Percentiles rank a stretch among this genome's conserved stretches.
phyloP scores from a whole-genome alignment of 1,139 yeast genomes.

The Taphrina communis region DNA sequence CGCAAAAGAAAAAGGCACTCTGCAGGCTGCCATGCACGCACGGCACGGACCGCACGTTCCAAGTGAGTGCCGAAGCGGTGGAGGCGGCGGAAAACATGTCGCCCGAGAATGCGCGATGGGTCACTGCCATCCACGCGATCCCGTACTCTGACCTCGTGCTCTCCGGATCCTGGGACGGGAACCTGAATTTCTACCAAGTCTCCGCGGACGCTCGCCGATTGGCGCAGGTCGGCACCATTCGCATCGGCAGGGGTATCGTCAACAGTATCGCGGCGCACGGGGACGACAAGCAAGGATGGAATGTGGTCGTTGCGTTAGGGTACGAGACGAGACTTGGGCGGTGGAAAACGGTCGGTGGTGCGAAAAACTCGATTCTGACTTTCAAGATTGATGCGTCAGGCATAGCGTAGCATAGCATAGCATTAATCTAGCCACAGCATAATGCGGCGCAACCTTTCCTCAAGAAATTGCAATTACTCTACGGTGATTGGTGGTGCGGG shows the following conservation, averaged over 20 bases:
- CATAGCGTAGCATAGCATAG: neutral
- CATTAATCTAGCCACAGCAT: neutral
- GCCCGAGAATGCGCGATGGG: conserved; percentile 76
- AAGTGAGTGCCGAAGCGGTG: conserved; percentile 69
- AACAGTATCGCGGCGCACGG: conserved; percentile 45
- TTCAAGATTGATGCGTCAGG: conserved; percentile 13
- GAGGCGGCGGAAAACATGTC: conserved; percentile 54
- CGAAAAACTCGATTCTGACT: conserved; percentile 42
- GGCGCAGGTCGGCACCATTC: conserved; percentile 42
- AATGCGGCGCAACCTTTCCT: too few species aligned
- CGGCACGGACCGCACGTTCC: conserved; percentile 67
- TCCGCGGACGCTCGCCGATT: conserved; percentile 58
- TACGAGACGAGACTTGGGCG: conserved; percentile 45
- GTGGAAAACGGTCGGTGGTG: conserved; percentile 44
- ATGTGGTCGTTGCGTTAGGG: conserved; percentile 45
- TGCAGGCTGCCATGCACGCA: conserved; percentile 73
- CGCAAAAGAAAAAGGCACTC: conserved; percentile 86
- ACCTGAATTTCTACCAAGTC: conserved; percentile 75
- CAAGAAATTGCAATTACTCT: too few species aligned
- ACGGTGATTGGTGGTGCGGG: too few species aligned
- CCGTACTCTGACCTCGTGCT: conserved; percentile 87
- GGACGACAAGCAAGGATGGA: conserved; percentile 41
- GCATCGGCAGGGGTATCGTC: conserved; percentile 44
- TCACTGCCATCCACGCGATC: conserved; percentile 80
- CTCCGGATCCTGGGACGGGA: conserved; percentile 88